Conservation (phyloP, 2,329 filamentous ascomycete genomes). For the Cladosporium sp. region DNA sequence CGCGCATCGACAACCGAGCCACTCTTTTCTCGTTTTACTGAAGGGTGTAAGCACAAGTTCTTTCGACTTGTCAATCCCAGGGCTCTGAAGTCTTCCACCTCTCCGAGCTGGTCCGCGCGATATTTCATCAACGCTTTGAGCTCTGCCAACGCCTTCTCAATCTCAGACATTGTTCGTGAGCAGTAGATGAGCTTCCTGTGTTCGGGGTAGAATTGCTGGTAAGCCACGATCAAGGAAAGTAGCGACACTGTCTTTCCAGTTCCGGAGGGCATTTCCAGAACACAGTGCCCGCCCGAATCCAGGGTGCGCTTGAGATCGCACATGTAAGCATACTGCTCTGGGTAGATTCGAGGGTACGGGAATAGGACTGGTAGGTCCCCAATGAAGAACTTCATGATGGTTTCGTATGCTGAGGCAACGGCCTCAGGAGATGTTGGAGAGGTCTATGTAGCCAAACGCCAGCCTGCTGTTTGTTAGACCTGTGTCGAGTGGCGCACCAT, state of each 20-base stretch:
- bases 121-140: constrained; percentile 94
- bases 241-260: constrained; percentile 97
- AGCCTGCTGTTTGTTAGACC: background rate
- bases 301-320: constrained; percentile 85
- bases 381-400: constrained; percentile 76
- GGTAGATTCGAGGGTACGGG: constrained; percentile 73
- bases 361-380: constrained; percentile 72
- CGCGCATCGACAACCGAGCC: constrained; percentile 91
- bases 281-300: constrained; percentile 91
- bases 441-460: constrained; percentile 1
- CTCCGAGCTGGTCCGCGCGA: constrained; percentile 81
- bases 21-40: constrained; percentile 94
- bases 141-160: constrained; percentile 94
- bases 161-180: constrained; percentile 99
- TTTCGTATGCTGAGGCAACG: background rate
- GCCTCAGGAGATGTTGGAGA: background rate
- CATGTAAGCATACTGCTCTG: constrained; percentile 79
- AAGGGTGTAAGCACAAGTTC: constrained; percentile 93
- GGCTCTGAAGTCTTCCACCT: constrained; percentile 88
- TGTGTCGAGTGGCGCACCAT: background rate
- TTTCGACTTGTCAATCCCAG: constrained; percentile 94
- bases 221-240: constrained; percentile 91
- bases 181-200: constrained; percentile 97
- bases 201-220: constrained; percentile 90
- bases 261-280: constrained; percentile 97